Evolutionary conservation across 139 green algal species (phyloP).

Genomic region (Chlamydomonas incerta): DNA sequence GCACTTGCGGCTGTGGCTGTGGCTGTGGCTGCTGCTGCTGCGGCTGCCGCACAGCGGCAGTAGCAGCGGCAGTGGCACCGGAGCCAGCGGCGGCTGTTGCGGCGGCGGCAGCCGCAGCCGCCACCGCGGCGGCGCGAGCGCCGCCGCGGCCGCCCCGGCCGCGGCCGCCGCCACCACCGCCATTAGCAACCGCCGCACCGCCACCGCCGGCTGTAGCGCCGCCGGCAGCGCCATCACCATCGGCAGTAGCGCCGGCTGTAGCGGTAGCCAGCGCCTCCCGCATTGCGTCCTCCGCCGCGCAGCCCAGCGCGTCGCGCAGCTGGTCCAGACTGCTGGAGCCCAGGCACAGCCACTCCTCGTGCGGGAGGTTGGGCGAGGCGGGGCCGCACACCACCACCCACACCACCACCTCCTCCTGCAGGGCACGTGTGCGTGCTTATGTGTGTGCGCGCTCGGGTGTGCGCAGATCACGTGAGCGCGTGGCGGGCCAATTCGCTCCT

Average conservation of each 20-base stretch:
- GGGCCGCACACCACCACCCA: slow-evolving; percentile 32
- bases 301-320: slow-evolving; percentile 36
- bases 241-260: neutral
- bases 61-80: neutral
- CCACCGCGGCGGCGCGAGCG: neutral
- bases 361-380: neutral
- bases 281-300: slow-evolving; percentile 34
- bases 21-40: neutral
- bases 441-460: too few relatives aligned
- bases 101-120: neutral
- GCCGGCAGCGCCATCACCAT: too few relatives aligned
- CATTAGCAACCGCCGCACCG: too few relatives aligned
- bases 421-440: too few relatives aligned
- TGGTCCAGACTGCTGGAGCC: neutral
- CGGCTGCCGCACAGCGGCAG: neutral
- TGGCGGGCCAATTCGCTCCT: too few relatives aligned
- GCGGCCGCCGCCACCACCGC: too few relatives aligned
- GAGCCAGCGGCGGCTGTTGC: neutral
- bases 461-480: too few relatives aligned
- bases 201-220: neutral
- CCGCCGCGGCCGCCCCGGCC: neutral
- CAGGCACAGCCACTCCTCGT: slow-evolving; percentile 31
- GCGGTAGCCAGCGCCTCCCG: slow-evolving; percentile 1
- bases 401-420: slow-evolving; percentile 40
- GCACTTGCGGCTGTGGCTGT: neutral